Evolutionary conservation across 2,329 filamentous ascomycete species (phyloP).

Genomic region (Diplodia seriata): DNA sequence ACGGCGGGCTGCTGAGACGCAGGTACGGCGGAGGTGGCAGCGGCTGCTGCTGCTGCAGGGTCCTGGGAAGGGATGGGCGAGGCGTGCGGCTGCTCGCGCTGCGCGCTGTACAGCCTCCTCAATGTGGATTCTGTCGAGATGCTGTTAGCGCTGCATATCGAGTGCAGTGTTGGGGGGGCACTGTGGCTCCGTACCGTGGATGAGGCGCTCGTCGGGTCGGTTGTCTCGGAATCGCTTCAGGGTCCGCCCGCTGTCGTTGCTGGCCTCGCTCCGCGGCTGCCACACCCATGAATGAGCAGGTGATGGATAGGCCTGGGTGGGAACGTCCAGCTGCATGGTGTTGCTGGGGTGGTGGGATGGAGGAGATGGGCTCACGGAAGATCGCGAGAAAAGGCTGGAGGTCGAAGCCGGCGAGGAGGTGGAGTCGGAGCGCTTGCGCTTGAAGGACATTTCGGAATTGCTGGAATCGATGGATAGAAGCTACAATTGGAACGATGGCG

Average conservation of each 20-base stretch:
- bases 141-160: conserved; percentile 33
- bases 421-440: conserved; percentile 60
- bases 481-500: background rate
- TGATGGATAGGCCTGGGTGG: conserved; percentile 15
- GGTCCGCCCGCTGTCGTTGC: conserved; percentile 57
- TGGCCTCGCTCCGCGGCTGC: conserved; percentile 31
- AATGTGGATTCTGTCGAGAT: conserved; percentile 53
- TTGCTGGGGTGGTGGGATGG: conserved; percentile 13
- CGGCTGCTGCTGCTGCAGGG: background rate
- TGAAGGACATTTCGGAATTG: conserved; percentile 57
- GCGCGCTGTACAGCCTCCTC: conserved; percentile 54
- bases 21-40: background rate
- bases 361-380: conserved; percentile 35
- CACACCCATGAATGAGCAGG: conserved; percentile 34
- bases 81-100: conserved; percentile 44
- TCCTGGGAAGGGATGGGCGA: conserved; percentile 41
- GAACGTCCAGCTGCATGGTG: conserved; percentile 41
- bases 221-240: conserved; percentile 65
- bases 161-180: background rate
- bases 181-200: conserved; percentile 58
- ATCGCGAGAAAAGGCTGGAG: conserved; percentile 43
- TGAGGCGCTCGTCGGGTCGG: conserved; percentile 61
- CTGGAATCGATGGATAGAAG: background rate
- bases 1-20: conserved; percentile 22
- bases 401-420: conserved; percentile 54